Conservation (phyloP, 768 basidiomycete genomes). For the Tulasnella sp. region DNA sequence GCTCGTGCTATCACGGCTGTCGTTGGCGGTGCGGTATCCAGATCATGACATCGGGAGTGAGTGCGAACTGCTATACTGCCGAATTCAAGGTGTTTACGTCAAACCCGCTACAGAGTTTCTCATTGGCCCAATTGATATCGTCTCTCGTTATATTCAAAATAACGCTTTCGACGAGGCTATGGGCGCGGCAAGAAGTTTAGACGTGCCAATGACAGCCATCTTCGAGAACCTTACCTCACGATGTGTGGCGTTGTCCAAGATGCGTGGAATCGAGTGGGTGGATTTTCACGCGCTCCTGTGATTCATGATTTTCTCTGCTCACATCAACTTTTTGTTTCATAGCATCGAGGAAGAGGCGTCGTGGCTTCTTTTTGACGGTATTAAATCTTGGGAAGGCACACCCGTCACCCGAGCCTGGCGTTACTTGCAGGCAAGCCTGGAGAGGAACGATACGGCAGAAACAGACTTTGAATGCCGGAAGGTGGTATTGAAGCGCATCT, state of each 20-base stretch:
- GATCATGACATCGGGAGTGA: conserved; percentile 46
- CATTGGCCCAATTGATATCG: conserved; percentile 39
- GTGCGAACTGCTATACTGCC: conserved; percentile 19
- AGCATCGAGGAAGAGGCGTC: conserved; percentile 7
- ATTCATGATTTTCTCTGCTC: not conserved
- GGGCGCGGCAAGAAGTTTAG: conserved; percentile 57
- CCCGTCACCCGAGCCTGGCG: conserved; percentile 74
- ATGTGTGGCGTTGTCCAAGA: conserved; percentile 63
- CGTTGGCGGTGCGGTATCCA: conserved; percentile 59
- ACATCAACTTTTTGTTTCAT: not conserved
- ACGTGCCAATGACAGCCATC: conserved; percentile 78
- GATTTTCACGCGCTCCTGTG: not conserved
- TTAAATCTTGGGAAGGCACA: conserved; percentile 75
- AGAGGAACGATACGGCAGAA: conserved; percentile 59
- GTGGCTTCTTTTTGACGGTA: conserved; percentile 75
- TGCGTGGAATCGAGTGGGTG: conserved; percentile 30
- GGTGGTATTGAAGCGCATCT: conserved; percentile 61
- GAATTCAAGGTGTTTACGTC: not conserved
- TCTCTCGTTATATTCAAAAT: conserved; percentile 65
- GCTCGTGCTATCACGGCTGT: conserved; percentile 64
- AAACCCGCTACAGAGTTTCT: conserved; percentile 16
- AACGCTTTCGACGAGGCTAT: conserved; percentile 75
- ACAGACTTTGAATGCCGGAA: conserved; percentile 71
- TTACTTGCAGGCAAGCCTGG: conserved; percentile 70
- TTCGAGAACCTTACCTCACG: conserved; percentile 67